Conservation (phyloP, 768 basidiomycete genomes). For the Cystobasidium ongulense region DNA sequence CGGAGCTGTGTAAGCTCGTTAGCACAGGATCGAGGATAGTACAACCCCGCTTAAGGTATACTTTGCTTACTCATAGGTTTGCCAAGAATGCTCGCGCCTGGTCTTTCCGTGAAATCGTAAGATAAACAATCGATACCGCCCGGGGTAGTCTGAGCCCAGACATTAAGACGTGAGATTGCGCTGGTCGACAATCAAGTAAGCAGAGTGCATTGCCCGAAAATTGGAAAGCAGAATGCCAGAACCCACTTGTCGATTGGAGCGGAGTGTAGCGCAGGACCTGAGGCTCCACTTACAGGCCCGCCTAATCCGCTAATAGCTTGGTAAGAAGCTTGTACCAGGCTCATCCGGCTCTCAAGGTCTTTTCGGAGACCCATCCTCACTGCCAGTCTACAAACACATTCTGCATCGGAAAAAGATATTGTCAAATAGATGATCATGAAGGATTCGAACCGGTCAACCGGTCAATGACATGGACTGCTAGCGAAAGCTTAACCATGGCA, state of each 20-base stretch:
- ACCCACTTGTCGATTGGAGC: neutral
- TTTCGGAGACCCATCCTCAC: neutral
- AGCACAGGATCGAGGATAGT: neutral
- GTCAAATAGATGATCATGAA: too few species aligned
- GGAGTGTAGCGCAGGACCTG: too few species aligned
- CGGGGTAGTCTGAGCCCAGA: neutral
- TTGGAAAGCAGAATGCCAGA: too few species aligned
- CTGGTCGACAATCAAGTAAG: neutral
- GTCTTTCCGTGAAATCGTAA: neutral
- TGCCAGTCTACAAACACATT: conserved; percentile 10
- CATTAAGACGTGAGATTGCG: neutral
- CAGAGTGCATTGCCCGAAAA: neutral
- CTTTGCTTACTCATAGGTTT: neutral
- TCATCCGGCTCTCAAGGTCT: neutral
- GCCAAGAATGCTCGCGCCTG: neutral
- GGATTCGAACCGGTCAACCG: too few species aligned
- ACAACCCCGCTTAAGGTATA: too few species aligned
- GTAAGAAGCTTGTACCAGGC: neutral
- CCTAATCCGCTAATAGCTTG: neutral
- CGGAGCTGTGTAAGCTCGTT: neutral
- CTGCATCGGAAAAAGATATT: neutral
- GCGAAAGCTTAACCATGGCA: too few species aligned
- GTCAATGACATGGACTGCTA: too few species aligned
- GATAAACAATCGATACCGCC: neutral
- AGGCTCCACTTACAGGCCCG: neutral